Conservation (phyloP, 2,329 filamentous ascomycete genomes). For the Aspergillus uvarum region DNA sequence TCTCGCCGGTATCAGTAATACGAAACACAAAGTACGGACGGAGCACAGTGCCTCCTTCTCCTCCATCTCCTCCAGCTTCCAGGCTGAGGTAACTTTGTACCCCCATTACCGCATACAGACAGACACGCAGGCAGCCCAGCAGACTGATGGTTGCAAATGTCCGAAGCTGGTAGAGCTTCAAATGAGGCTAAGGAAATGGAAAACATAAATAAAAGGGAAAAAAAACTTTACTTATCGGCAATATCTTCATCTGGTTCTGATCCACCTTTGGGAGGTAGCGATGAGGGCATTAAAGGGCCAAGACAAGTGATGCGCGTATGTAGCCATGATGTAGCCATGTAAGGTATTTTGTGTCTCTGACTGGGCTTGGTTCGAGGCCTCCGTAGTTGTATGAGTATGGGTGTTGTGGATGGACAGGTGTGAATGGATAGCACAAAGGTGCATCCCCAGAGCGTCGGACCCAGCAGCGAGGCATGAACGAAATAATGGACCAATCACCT, state of each 20-base stretch:
- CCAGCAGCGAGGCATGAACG: conserved; percentile 2
- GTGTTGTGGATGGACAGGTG: conserved; percentile 2
- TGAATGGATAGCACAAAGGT: neutral
- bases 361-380: neutral
- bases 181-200: neutral
- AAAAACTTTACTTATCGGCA: neutral
- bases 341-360: neutral
- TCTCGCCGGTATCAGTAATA: conserved; percentile 1
- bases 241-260: neutral
- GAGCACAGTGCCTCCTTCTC: too few species aligned
- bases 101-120: neutral
- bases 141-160: neutral
- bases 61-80: neutral
- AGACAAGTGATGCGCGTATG: neutral
- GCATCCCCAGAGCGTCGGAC: neutral
- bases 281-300: neutral
- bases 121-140: neutral
- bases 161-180: neutral
- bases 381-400: conserved; percentile 5
- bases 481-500: neutral
- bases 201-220: too few species aligned
- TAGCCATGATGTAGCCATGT: neutral
- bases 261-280: neutral
- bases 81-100: neutral
- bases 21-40: neutral